These are phyloP conservation scores for Lyophyllum decastes DNA, from an alignment of 768 basidiomycete genomes.

Conservation along the genomic window DNA sequence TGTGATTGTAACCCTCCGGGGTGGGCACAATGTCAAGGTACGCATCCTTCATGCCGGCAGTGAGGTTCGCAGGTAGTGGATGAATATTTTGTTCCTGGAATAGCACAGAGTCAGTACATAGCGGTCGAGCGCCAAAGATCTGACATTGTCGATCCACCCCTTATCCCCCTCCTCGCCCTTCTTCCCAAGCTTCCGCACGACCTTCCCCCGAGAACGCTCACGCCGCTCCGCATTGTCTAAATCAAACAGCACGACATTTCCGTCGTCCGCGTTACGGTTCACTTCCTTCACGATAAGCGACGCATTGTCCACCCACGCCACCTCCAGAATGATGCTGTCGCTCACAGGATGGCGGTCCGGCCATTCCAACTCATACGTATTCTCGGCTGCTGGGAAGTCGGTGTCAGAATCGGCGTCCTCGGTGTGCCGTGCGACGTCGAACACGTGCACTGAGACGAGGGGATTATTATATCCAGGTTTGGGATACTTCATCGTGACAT, in stretches of 20 bases:
- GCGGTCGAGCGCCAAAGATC: slow-evolving; percentile 17
- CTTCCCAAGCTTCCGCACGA: slow-evolving; percentile 79
- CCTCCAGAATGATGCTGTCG: slow-evolving; percentile 77
- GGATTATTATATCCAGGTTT: slow-evolving; percentile 93
- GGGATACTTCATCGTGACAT: slow-evolving; percentile 77
- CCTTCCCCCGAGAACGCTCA: slow-evolving; percentile 40
- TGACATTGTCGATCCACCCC: slow-evolving; percentile 92
- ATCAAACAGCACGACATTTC: slow-evolving; percentile 80
- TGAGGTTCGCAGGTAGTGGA: slow-evolving; percentile 49
- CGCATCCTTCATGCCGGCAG: slow-evolving; percentile 48
- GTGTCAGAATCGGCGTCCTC: slow-evolving; percentile 25
- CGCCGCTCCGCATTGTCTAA: slow-evolving; percentile 30
- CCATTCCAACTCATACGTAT: slow-evolving; percentile 70
- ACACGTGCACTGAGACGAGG: slow-evolving; percentile 78
- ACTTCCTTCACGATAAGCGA: slow-evolving; percentile 84
- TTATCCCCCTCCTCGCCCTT: slow-evolving; percentile 86
- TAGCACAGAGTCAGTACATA: not conserved
- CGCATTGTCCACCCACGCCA: slow-evolving; percentile 83
- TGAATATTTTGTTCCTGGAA: slow-evolving; percentile 63
- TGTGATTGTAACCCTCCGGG: slow-evolving; percentile 83
- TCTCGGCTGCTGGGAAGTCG: slow-evolving; percentile 35
- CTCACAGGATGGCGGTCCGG: slow-evolving; percentile 50
- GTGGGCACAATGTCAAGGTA: slow-evolving; percentile 92
- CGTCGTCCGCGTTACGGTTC: slow-evolving; percentile 79
- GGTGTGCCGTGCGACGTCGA: slow-evolving; percentile 66